These are phyloP conservation scores for Aquilaria malaccensis DNA, from an alignment of 345 rosid species.

Conservation along the genomic window DNA sequence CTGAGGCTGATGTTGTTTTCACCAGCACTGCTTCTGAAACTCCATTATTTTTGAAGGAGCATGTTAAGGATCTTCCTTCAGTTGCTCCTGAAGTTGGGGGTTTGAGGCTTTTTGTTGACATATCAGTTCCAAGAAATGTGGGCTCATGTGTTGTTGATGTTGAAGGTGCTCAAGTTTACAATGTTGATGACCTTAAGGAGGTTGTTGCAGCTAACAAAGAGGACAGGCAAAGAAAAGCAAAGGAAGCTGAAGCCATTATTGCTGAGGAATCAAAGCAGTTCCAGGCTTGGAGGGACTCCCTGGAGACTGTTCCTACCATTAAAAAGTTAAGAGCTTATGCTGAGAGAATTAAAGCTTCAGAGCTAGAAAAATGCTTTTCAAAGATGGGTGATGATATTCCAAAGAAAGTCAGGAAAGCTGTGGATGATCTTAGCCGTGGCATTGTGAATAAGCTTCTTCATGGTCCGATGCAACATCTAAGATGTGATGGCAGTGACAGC, in stretches of 20 bases:
- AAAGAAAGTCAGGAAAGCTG: conserved; percentile 78
- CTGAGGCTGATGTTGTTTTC: conserved; percentile 82
- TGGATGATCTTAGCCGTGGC: conserved; percentile 89
- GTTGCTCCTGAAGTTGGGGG: conserved; percentile 55
- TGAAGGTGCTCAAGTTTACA: conserved; percentile 56
- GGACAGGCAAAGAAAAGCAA: conserved; percentile 82
- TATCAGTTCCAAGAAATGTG: conserved; percentile 89
- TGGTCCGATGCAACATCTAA: conserved; percentile 98
- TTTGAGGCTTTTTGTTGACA: conserved; percentile 73
- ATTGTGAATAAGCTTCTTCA: conserved; percentile 92
- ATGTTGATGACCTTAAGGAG: conserved; percentile 93
- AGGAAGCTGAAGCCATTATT: conserved; percentile 90
- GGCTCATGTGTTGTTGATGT: conserved; percentile 64
- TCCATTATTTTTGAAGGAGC: conserved; percentile 64
- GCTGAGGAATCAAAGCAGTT: conserved; percentile 76
- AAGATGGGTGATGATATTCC: conserved; percentile 88
- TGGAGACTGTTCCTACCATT: conserved; percentile 93
- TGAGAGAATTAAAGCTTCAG: conserved; percentile 72
- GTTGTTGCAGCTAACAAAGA: conserved; percentile 99
- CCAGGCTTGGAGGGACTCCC: conserved; percentile 92
- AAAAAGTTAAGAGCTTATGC: conserved; percentile 93
- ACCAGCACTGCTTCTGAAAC: conserved; percentile 91
- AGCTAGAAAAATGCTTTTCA: conserved; percentile 85
- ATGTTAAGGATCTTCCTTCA: conserved; percentile 47
- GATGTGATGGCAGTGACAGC: conserved; percentile 84